Evolutionary conservation across 306 rosid genomes (phyloP), one percentile per base, ranked within the genome.

Genomic region (Vicia villosa): DNA sequence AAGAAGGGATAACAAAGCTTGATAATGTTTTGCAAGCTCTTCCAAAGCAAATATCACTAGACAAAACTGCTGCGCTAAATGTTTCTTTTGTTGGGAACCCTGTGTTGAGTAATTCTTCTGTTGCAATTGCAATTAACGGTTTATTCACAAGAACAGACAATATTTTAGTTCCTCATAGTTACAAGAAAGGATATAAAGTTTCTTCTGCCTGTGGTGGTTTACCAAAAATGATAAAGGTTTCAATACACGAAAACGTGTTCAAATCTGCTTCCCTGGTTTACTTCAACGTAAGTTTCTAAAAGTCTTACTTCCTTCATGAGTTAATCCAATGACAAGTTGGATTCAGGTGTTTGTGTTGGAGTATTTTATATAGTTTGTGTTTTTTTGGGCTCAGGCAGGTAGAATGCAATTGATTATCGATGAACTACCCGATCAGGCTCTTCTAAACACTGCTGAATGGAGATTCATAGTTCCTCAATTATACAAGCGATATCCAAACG

Each of bases 371-470:
- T 36, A 64, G 20, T 65, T 64, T 41, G 12, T 64, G 20, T 34
- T 68, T 21, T 73, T 30, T 74, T 73, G 26, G 7, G 2, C 15
- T 64, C 80, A 81, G 85, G 85, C 80, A 70, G 85, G 81, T 76
- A 81, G 77, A 75, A 73, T 88, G 92, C 85, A 82, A 58, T 73
- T 88, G 86, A 65, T 69, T 74, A 62, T 90, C 54, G 73, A 87
- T 68, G 69, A 82, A 36, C 56, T 77, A 58, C 83, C 91, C 0
- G 78, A 80, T 69, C 87, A 75, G 72, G 66, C 77, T 64, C 66
- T 84, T 72, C 72, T 88, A 79, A 90, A 86, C 83, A 92, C 96
- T 52, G 75, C 88, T 5, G 74, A 63, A 58, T 92, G 96, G 98
- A 90, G 83, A 85, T 82, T 80, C 78, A 68, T 90, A 75, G 54